Evolutionary conservation across 805 yeast species (phyloP).

Genomic region (Starmera dryadoides): DNA sequence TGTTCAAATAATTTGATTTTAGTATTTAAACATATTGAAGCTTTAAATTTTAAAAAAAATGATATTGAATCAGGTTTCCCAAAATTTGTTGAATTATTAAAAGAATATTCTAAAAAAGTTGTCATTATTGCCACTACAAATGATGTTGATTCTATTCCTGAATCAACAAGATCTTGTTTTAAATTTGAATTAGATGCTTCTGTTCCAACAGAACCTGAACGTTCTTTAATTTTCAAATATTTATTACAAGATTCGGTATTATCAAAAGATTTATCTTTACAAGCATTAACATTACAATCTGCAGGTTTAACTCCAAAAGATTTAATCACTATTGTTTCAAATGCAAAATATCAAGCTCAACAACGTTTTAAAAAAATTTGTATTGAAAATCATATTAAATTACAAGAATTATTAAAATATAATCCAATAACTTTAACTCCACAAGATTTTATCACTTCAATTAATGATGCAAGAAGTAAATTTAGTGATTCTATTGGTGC

Average conservation of each 20-base stretch:
- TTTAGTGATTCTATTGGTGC: constrained; percentile 95
- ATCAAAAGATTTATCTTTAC: constrained; percentile 45
- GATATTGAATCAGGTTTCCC: constrained; percentile 41
- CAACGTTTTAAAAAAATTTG: constrained; percentile 34
- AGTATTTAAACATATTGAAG: constrained; percentile 67
- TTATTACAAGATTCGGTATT: constrained; percentile 27
- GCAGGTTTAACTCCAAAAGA: constrained; percentile 92
- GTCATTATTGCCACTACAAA: constrained; percentile 56
- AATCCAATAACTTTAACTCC: constrained; percentile 49
- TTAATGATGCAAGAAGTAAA: constrained; percentile 75
- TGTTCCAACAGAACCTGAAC: constrained; percentile 75
- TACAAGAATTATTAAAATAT: constrained; percentile 25
- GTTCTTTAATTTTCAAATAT: constrained; percentile 53
- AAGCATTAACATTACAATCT: constrained; percentile 68
- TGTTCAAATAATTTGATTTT: constrained; percentile 42
- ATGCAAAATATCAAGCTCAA: constrained; percentile 52
- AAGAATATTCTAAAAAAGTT: constrained; percentile 41
- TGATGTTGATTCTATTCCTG: constrained; percentile 64
- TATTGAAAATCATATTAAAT: constrained; percentile 6
- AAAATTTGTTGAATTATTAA: constrained; percentile 50
- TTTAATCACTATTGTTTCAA: constrained; percentile 58
- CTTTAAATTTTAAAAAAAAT: constrained; percentile 58
- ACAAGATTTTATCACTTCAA: constrained; percentile 60
- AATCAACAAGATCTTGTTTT: constrained; percentile 55
- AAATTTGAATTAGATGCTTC: constrained; percentile 71